A percentile compares a stretch with the other conserved stretches of the same genome.
Evolutionary conservation across 352 stramenopile species (phyloP).

Genomic region (Phytophthora lateralis): DNA sequence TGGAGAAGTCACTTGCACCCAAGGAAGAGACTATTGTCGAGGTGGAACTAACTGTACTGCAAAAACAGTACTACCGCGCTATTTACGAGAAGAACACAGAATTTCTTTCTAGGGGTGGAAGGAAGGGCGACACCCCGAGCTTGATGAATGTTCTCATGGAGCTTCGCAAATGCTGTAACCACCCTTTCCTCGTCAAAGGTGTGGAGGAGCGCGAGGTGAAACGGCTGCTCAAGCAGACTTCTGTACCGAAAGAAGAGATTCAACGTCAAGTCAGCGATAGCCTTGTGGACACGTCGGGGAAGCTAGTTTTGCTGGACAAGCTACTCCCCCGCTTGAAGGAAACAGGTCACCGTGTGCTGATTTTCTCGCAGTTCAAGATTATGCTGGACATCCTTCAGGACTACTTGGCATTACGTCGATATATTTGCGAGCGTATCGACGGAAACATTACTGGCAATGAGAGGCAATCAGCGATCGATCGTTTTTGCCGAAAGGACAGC

Average conservation of each 20-base stretch:
- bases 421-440: constrained; percentile 98
- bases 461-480: constrained; percentile 94
- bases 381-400: constrained; percentile 99
- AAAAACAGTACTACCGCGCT: constrained; percentile 92
- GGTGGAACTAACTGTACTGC: constrained; percentile 90
- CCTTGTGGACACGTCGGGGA: constrained; percentile 96
- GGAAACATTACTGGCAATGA: constrained; percentile 97
- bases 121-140: constrained; percentile 73
- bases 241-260: constrained; percentile 53
- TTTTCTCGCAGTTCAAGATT: constrained; percentile 99
- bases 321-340: constrained; percentile 95
- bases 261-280: constrained; percentile 79
- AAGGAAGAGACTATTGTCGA: constrained; percentile 93
- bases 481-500: constrained; percentile 78
- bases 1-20: constrained; percentile 87
- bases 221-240: constrained; percentile 60
- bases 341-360: constrained; percentile 96
- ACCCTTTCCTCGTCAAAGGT: constrained; percentile 93
- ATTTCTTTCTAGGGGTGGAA: constrained; percentile 82
- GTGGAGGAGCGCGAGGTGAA: constrained; percentile 83
- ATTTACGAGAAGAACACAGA: constrained; percentile 95
- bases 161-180: constrained; percentile 95
- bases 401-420: constrained; percentile 93
- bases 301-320: constrained; percentile 99
- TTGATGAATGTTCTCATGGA: constrained; percentile 95